These are phyloP conservation scores for Arbutus unedo DNA, from an alignment of 148 eudicot species.

Conservation along the genomic window DNA sequence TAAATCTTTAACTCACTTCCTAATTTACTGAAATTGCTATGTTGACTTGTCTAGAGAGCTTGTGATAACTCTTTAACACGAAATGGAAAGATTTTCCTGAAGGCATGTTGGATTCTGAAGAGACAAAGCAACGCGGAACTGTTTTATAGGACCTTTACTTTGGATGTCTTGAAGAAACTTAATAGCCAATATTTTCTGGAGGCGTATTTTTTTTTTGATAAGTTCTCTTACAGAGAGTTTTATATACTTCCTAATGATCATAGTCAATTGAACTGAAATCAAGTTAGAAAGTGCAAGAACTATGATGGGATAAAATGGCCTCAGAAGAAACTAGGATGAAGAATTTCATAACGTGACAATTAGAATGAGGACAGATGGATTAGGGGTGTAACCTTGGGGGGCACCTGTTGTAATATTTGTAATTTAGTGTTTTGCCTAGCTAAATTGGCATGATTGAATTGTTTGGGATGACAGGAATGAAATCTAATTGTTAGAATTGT, in stretches of 20 bases:
- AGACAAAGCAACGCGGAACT: neutral
- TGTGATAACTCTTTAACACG: neutral
- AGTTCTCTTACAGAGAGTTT: neutral
- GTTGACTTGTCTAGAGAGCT: neutral
- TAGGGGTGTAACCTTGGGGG: neutral
- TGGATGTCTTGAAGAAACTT: neutral
- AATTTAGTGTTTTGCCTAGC: neutral
- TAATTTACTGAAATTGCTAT: neutral
- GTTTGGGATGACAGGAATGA: neutral
- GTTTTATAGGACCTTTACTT: conserved; percentile 2
- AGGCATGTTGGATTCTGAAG: neutral
- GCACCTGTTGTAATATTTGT: neutral
- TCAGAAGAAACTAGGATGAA: neutral
- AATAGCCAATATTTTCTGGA: neutral
- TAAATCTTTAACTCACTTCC: neutral
- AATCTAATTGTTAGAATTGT: neutral
- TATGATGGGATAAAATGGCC: neutral
- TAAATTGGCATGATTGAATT: neutral
- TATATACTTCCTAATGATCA: neutral
- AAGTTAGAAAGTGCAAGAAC: neutral
- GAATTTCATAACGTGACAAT: neutral
- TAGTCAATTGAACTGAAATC: neutral
- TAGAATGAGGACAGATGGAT: neutral
- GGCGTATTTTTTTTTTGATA: neutral
- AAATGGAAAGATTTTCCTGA: neutral